A percentile compares a stretch with the other conserved stretches of the same genome.
These are phyloP conservation scores for Geotrichum klebahnii DNA, from an alignment of 1,139 yeast species.

Conservation along the genomic window DNA sequence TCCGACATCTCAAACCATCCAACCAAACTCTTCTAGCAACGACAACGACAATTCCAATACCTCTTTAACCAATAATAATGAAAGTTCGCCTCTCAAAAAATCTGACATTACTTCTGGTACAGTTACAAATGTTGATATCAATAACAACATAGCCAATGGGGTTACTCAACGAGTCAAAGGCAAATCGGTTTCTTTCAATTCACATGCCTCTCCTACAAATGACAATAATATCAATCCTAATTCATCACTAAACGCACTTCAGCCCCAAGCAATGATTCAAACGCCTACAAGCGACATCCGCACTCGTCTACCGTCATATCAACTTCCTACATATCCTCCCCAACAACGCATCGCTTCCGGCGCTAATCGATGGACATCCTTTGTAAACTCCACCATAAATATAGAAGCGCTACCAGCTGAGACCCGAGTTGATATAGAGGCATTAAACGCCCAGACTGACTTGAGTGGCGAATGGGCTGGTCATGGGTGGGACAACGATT, in stretches of 20 bases:
- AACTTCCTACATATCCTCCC: conserved; percentile 5
- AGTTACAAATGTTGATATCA: not conserved
- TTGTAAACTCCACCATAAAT: conserved; percentile 18
- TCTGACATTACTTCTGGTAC: not conserved
- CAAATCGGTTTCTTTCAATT: not conserved
- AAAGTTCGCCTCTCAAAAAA: too few species aligned
- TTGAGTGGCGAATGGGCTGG: conserved; percentile 22
- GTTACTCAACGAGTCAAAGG: not conserved
- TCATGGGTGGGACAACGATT: conserved; percentile 8
- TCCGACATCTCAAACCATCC: not conserved
- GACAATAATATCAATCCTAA: not conserved
- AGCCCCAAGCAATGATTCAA: not conserved
- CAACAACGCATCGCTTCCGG: conserved; percentile 11
- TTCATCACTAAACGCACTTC: too few species aligned
- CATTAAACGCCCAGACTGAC: conserved; percentile 21
- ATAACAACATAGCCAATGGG: not conserved
- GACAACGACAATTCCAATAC: not conserved
- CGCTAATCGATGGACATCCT: conserved; percentile 21
- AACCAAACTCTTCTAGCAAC: not conserved
- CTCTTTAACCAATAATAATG: too few species aligned
- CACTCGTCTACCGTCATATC: conserved; percentile 3
- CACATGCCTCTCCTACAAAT: not conserved
- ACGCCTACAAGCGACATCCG: not conserved
- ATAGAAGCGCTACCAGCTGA: conserved; percentile 1
- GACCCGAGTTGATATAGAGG: conserved; percentile 17